Base-by-base conservation (phyloP, 805 yeast species). In the Hyphopichia homilentoma region DNA sequence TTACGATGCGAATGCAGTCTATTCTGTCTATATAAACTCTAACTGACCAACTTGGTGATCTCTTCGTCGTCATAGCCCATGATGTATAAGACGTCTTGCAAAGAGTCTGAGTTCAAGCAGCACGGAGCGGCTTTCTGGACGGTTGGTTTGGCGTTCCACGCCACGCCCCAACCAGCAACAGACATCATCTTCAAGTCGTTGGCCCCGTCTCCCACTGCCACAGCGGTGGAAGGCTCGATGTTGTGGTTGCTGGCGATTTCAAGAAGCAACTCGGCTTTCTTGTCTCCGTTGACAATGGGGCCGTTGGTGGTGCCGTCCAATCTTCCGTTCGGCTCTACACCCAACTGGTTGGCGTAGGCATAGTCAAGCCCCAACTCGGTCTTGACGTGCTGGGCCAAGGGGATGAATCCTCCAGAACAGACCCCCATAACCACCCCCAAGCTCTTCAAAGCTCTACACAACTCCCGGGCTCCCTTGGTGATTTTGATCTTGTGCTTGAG, bases 141-240 rank as follows among this genome's bases (percentile, higher is more conserved):
- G 42, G 72, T 79, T 15, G 97, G 97, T 56, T 93, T 93, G 14
- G 97, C 99, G 54, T 87, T 84, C 94, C 96, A 93, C 0, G 98
- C 98, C 33, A 93, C 70, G 14, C 98, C 98, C 54, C 78, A 84
- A 0, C 97, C 97, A 2, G 96, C 96, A 9, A 61, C 76, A 2
- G 66, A 73, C 97, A 93, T 93, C 88, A 94, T 94, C 27, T 75
- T 74, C 51, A 93, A 65, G 61, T 93, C 99, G 50, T 93, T 93
- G 16, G 97, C 96, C 23, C 99, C 99, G 54, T 93, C 97, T 22
- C 97, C 97, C 23, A 90, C 84, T 30, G 96, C 96, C 28, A 84
- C 81, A 1, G 81, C 80, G 4, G 68, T 52, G 26, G 54, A 54
- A 7, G 77, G 60, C 15, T 72, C 74, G 21, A 84, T 64, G 7